Conservation (phyloP, 2,329 filamentous ascomycete genomes). For the Chaetomiaceae sp. region DNA sequence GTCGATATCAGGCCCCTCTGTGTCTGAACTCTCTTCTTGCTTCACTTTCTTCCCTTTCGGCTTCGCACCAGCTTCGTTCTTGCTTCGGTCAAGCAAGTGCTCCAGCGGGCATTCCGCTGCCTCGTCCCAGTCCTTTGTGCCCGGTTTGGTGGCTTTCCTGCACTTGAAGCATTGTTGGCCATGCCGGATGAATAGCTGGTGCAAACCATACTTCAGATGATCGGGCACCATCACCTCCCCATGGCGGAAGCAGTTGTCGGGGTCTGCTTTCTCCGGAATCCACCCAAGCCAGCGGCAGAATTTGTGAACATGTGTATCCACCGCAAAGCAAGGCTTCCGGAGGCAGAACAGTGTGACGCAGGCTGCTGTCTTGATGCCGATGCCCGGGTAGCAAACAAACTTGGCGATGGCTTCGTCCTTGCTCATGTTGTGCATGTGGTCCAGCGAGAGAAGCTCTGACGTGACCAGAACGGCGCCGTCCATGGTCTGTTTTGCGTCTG, state of each 20-base stretch:
- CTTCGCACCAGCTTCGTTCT: conserved; percentile 21
- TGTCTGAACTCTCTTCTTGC: conserved; percentile 4
- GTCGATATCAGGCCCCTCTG: conserved; percentile 13
- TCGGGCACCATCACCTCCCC: conserved; percentile 47
- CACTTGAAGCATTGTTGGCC: conserved; percentile 45
- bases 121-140: conserved; percentile 56
- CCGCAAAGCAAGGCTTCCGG: conserved; percentile 47
- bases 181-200: conserved; percentile 50
- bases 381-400: conserved; percentile 44
- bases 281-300: conserved; percentile 48
- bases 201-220: conserved; percentile 49
- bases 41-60: conserved; percentile 13
- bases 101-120: conserved; percentile 37
- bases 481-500: conserved; percentile 38
- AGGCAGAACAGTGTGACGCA: conserved; percentile 53
- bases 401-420: conserved; percentile 45
- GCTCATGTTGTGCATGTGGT: conserved; percentile 42
- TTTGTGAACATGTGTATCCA: conserved; percentile 52
- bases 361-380: conserved; percentile 52
- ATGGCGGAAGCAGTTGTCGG: conserved; percentile 46
- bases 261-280: conserved; percentile 44
- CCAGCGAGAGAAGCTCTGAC: conserved; percentile 41
- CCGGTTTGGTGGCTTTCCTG: conserved; percentile 43
- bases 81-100: conserved; percentile 34
- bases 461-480: background rate